Evolutionary conservation across 192 early-diverging fungal species (phyloP).

Genomic region (Rhizophagus prolifer): DNA sequence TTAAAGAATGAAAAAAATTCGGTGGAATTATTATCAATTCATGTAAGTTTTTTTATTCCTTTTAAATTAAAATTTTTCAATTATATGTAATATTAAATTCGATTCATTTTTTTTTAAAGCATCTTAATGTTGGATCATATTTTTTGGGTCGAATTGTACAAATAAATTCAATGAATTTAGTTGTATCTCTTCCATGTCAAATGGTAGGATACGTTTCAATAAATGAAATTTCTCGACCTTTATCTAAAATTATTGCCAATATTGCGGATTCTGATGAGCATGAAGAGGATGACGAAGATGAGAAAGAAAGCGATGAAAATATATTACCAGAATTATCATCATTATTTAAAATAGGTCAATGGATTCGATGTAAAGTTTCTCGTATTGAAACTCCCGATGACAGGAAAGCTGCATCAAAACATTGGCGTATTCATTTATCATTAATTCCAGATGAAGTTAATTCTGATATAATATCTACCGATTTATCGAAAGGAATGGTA

Average conservation of each 20-base stretch:
- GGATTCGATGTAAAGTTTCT: slow-evolving; percentile 72
- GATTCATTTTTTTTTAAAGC: slow-evolving; percentile 46
- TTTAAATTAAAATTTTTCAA: not conserved
- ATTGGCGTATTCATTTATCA: slow-evolving; percentile 71
- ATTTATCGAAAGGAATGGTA: slow-evolving; percentile 73
- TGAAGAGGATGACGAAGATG: slow-evolving; percentile 55
- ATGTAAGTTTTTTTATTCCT: not conserved
- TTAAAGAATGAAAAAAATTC: slow-evolving; percentile 45
- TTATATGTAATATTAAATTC: not conserved
- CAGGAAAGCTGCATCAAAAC: slow-evolving; percentile 24
- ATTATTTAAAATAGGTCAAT: slow-evolving; percentile 82
- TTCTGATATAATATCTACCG: slow-evolving; percentile 58
- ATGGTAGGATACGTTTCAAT: slow-evolving; percentile 82
- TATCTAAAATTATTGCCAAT: slow-evolving; percentile 70
- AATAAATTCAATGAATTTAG: slow-evolving; percentile 78
- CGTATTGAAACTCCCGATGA: slow-evolving; percentile 47
- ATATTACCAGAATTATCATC: slow-evolving; percentile 65
- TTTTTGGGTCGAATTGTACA: slow-evolving; percentile 77
- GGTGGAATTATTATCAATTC: slow-evolving; percentile 60
- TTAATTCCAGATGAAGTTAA: slow-evolving; percentile 81
- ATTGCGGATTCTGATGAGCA: slow-evolving; percentile 52
- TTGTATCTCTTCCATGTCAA: slow-evolving; percentile 83
- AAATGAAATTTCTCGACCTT: slow-evolving; percentile 76
- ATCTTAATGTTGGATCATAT: slow-evolving; percentile 69
- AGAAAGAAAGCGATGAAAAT: slow-evolving; percentile 39